A percentile compares a stretch with the other conserved stretches of the same genome.
These are phyloP conservation scores for Nyctanthes arbortristis DNA, from an alignment of 257 asterid genomes.

Conservation along the genomic window DNA sequence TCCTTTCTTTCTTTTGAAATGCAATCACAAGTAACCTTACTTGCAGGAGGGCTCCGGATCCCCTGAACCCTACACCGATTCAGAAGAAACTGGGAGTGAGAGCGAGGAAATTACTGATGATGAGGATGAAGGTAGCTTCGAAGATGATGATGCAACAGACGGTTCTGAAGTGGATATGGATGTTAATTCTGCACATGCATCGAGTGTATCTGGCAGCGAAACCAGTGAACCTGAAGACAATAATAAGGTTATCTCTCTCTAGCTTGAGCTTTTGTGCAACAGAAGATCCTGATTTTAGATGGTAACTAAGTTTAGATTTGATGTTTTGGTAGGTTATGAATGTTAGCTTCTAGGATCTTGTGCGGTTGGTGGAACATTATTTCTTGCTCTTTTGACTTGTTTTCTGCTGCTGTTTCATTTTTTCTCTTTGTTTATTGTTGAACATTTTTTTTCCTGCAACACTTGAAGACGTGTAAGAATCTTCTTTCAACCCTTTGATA, in stretches of 20 bases:
- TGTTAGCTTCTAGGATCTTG: too few relatives aligned
- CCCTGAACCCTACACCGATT: conserved; percentile 85
- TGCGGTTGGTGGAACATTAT: background rate
- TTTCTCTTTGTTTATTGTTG: conserved; percentile 4
- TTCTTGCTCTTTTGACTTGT: background rate
- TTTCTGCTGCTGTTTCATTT: conserved; percentile 9
- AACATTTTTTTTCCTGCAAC: background rate
- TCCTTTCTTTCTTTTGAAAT: conserved; percentile 5
- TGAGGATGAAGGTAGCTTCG: conserved; percentile 40
- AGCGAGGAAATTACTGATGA: conserved; percentile 88
- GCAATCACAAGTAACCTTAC: conserved; percentile 9
- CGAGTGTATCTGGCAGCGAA: conserved; percentile 46
- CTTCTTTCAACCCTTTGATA: background rate
- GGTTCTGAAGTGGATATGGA: conserved; percentile 50
- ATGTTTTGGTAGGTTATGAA: conserved; percentile 4
- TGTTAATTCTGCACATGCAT: conserved; percentile 56
- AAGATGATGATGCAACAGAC: conserved; percentile 50
- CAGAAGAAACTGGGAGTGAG: conserved; percentile 87
- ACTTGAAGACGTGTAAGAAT: background rate
- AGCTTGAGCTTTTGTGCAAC: conserved; percentile 17
- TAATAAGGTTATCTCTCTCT: conserved; percentile 50
- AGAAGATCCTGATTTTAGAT: conserved; percentile 3
- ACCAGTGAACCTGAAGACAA: conserved; percentile 39
- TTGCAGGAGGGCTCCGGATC: conserved; percentile 72
- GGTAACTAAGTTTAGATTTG: background rate